Evolutionary conservation across 2,329 filamentous ascomycete genomes (phyloP), one percentile per base, ranked within the genome.

Genomic region (Zarea fungicola): DNA sequence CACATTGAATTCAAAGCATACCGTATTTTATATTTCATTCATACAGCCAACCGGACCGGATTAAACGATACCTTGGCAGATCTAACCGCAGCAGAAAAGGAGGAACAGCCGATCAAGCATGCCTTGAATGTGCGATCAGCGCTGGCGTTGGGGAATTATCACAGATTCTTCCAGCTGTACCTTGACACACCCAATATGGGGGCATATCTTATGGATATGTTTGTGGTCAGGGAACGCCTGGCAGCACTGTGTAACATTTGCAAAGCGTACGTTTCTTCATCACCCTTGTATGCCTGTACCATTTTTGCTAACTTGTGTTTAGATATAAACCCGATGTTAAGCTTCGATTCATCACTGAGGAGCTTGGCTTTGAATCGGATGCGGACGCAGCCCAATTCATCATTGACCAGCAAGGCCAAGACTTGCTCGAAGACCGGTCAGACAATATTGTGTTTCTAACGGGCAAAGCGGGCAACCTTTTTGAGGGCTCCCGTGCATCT

Each of bases 11-110:
- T 99, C 74, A 93, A 93, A 81, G 93, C 92, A 56, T 99, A 99
- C 77, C 92, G 93, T 81, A 96, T 99, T 72, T 79, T 99, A 66
- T 99, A 99, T 81, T 95, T 96, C 76, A 93, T 99, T 71, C 91
- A 97, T 71, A 97, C 93, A 62, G 91, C 90, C 78, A 99, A 97
- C 74, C 90, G 89, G 73, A 91, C 89, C 71, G 91, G 92, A 71
- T 86, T 99, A 80, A 97, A 96, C 79, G 90, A 97, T 78, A 85
- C 92, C 65, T 81, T 99, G 76, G 90, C 91, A 79, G 92, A 96
- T 87, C 87, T 99, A 93, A 97, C 92, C 71, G 73, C 85, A 79
- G 83, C 89, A 91, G 93, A 97, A 75, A 96, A 96, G 76, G 77
- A 83, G 68, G 85, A 93, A 67, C 73, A 68, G 54, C 79, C 89